These are phyloP conservation scores for Ailanthus altissimus DNA, from an alignment of 345 rosid genomes.

Conservation along the genomic window DNA sequence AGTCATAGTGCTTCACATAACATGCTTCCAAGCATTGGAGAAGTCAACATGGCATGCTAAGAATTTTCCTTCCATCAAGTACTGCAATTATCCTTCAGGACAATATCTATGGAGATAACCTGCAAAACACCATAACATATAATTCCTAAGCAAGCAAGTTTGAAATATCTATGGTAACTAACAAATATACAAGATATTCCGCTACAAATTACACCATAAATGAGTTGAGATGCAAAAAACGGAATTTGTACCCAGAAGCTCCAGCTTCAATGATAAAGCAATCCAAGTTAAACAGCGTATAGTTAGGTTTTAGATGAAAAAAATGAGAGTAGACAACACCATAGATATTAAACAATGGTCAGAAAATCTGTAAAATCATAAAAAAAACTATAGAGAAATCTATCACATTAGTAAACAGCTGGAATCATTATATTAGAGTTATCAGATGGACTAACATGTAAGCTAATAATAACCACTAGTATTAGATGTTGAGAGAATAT, in stretches of 20 bases:
- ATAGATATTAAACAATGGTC: background rate
- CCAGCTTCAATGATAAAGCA: background rate
- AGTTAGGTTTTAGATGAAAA: background rate
- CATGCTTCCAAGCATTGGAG: constrained; percentile 39
- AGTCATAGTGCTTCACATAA: constrained; percentile 65
- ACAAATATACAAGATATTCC: too few relatives aligned
- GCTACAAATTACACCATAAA: background rate
- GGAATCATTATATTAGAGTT: background rate
- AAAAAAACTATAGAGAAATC: background rate
- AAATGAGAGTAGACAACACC: background rate
- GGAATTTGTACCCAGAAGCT: background rate
- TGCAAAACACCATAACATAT: constrained; percentile 27
- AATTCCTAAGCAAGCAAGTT: constrained; percentile 16
- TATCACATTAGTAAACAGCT: background rate
- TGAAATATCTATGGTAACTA: background rate
- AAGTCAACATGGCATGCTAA: constrained; percentile 28
- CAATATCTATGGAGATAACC: constrained; percentile 26
- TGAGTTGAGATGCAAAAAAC: background rate
- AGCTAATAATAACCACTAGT: background rate
- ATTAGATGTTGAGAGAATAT: background rate
- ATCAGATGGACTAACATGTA: background rate
- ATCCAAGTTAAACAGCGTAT: background rate
- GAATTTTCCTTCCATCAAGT: constrained; percentile 40
- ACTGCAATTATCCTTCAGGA: constrained; percentile 9
- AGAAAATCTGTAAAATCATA: background rate